Evolutionary conservation across 805 yeast genomes (phyloP).

Genomic region (Ogataea glucozyma): DNA sequence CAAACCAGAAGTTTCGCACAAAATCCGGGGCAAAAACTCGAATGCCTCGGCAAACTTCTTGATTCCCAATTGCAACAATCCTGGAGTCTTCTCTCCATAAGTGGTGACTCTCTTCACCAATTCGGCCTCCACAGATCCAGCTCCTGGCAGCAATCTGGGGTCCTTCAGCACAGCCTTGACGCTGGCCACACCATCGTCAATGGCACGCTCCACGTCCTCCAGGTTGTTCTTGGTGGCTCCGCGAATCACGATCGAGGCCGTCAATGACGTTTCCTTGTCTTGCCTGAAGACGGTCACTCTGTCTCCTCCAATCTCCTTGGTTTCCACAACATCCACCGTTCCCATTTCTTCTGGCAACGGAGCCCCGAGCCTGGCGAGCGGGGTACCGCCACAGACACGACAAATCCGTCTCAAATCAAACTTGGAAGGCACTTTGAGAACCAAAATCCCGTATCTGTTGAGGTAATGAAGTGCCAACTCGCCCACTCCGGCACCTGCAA

Average conservation of each 20-base stretch:
- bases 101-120: conserved; percentile 75
- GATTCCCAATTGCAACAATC: conserved; percentile 88
- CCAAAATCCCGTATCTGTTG: conserved; percentile 81
- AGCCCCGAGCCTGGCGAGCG: conserved; percentile 90
- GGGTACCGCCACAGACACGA: conserved; percentile 97
- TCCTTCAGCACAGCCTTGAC: conserved; percentile 88
- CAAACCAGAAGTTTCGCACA: conserved; percentile 93
- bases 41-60: conserved; percentile 93
- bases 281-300: conserved; percentile 94
- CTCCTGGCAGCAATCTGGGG: conserved; percentile 83
- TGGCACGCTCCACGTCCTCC: conserved; percentile 95
- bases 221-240: conserved; percentile 94
- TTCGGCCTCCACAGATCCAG: conserved; percentile 93
- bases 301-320: conserved; percentile 95
- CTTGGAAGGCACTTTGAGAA: conserved; percentile 87
- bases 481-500: conserved; percentile 95
- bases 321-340: conserved; percentile 79
- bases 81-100: conserved; percentile 93
- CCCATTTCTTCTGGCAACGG: conserved; percentile 97
- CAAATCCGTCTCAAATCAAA: conserved; percentile 92
- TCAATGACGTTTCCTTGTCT: conserved; percentile 62
- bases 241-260: conserved; percentile 90
- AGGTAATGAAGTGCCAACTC: conserved; percentile 91
- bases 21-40: conserved; percentile 88
- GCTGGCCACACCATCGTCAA: conserved; percentile 94